These are phyloP conservation scores for Orbilia brochopaga DNA, from an alignment of 2,329 filamentous ascomycete genomes.

Conservation along the genomic window DNA sequence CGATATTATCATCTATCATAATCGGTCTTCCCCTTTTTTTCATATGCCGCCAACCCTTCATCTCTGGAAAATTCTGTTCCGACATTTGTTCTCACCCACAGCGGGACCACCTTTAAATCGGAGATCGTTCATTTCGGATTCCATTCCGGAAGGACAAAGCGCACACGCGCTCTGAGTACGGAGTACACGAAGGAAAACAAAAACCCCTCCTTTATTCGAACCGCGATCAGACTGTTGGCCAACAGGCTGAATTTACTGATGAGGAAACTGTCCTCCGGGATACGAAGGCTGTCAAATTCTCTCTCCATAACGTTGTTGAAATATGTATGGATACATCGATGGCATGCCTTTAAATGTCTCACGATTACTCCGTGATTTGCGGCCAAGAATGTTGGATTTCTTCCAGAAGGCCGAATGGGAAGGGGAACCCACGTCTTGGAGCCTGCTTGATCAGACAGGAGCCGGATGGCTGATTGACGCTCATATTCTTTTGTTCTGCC, in stretches of 20 bases:
- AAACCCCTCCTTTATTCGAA: not conserved
- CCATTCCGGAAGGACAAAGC: slow-evolving; percentile 44
- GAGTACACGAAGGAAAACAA: not conserved
- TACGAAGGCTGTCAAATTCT: slow-evolving; percentile 18
- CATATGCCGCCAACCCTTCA: slow-evolving; percentile 29
- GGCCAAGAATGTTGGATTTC: slow-evolving; percentile 36
- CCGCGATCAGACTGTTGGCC: not conserved
- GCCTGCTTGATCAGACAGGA: not conserved
- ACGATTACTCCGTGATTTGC: slow-evolving; percentile 25
- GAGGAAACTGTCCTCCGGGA: slow-evolving; percentile 19
- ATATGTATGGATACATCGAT: not conserved
- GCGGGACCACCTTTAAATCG: slow-evolving; percentile 21
- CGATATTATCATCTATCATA: slow-evolving; percentile 2
- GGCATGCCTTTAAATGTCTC: slow-evolving; percentile 17
- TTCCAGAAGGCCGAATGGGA: slow-evolving; percentile 49
- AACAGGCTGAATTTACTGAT: slow-evolving; percentile 14
- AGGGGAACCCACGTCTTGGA: not conserved
- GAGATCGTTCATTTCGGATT: slow-evolving; percentile 50
- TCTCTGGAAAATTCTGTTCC: slow-evolving; percentile 26
- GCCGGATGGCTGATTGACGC: not conserved
- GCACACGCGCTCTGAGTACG: too few species aligned
- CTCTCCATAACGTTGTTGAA: slow-evolving; percentile 18
- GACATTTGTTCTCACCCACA: not conserved
- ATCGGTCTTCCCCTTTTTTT: slow-evolving; percentile 5
- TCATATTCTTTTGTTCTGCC: not conserved